Conservation (phyloP, 495 filamentous ascomycete species). For the Tuber borchii region DNA sequence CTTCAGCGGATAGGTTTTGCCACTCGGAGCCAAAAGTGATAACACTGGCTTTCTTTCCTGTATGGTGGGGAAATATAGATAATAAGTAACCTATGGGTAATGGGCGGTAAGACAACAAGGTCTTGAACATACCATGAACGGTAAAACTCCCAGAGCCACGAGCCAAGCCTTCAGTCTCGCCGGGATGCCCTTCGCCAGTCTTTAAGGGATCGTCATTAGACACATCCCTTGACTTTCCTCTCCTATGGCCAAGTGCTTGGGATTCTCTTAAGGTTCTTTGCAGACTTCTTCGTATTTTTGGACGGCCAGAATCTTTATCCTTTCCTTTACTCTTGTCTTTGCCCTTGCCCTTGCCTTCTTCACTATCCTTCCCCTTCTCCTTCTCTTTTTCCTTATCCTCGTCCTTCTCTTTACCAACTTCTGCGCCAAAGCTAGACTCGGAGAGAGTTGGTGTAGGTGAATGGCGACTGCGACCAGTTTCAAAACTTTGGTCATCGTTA, state of each 20-base stretch:
- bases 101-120: conserved; percentile 5
- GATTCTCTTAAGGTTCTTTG: conserved; percentile 87
- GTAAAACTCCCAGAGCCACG: conserved; percentile 83
- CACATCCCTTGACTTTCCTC: conserved; percentile 67
- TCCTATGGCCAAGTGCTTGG: conserved; percentile 58
- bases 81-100: conserved; percentile 14
- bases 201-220: conserved; percentile 56
- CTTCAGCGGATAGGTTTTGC: conserved; percentile 72
- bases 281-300: conserved; percentile 76
- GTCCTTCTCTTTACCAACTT: conserved; percentile 45
- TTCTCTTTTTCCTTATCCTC: conserved; percentile 34
- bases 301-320: conserved; percentile 48
- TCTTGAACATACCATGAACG: conserved; percentile 57
- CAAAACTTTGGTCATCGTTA: conserved; percentile 36
- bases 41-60: conserved; percentile 87
- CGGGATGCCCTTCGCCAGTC: conserved; percentile 55
- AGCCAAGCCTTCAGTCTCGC: conserved; percentile 61
- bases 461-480: conserved; percentile 28
- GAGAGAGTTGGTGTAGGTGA: conserved; percentile 32
- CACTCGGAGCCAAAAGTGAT: conserved; percentile 90
- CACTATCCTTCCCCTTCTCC: conserved; percentile 36
- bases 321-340: conserved; percentile 44
- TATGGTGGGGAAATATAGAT: conserved; percentile 8
- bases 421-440: conserved; percentile 38
- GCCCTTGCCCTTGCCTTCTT: conserved; percentile 26